Conservation (phyloP, 768 basidiomycete species). For the Erythrobasidium yunnanense region DNA sequence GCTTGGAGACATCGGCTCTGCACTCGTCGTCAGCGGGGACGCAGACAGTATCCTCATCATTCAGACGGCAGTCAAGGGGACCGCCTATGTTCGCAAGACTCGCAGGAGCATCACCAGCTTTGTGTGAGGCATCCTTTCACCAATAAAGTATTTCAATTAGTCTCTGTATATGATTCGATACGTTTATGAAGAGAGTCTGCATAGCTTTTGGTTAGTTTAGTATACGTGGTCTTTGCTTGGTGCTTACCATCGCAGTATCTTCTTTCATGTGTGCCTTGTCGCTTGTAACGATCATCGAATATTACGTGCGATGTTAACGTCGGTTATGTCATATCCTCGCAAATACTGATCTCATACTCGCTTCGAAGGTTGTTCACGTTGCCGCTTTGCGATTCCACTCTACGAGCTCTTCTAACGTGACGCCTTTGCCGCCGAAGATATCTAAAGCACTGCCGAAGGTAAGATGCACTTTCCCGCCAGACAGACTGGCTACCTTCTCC, state of each 20-base stretch:
- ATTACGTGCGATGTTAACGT: no score
- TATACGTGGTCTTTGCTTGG: not conserved
- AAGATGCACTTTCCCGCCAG: slow-evolving; percentile 70
- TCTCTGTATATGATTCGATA: no score
- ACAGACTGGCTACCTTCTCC: slow-evolving; percentile 64
- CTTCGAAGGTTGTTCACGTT: not conserved
- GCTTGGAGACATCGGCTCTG: slow-evolving; percentile 26
- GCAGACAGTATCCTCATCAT: slow-evolving; percentile 23
- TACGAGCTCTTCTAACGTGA: slow-evolving; percentile 46
- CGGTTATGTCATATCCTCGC: no score
- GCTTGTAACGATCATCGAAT: no score
- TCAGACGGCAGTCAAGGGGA: slow-evolving; percentile 23
- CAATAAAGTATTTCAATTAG: no score
- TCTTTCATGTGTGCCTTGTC: no score
- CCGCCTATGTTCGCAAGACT: not conserved
- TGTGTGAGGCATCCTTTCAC: slow-evolving; percentile 1
- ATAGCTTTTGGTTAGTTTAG: not conserved
- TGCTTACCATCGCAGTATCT: no score
- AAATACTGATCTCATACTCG: no score
- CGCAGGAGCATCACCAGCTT: no score
- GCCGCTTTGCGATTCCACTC: slow-evolving; percentile 37
- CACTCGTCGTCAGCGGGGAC: slow-evolving; percentile 16
- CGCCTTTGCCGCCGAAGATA: slow-evolving; percentile 47
- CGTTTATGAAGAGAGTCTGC: no score
- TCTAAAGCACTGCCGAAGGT: slow-evolving; percentile 59